A percentile compares a stretch with the other conserved stretches of the same genome.
These are phyloP conservation scores for Rhizophagus clarus DNA, from an alignment of 192 early-diverging fungal species.

Conservation along the genomic window DNA sequence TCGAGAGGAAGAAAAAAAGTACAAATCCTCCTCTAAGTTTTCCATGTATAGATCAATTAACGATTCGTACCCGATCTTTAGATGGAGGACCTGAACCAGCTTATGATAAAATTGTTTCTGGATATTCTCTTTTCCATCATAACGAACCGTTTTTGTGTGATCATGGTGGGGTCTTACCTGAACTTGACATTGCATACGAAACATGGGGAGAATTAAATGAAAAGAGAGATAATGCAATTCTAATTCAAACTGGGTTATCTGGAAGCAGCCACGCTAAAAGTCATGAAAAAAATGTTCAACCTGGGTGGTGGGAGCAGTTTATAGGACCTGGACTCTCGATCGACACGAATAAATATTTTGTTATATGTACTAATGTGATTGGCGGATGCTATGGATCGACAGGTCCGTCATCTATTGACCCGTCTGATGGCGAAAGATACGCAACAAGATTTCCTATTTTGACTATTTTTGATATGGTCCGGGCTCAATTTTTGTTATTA, in stretches of 20 bases:
- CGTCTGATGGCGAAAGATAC: conserved; percentile 73
- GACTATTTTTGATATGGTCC: conserved; percentile 95
- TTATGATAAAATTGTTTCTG: conserved; percentile 80
- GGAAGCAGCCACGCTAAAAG: conserved; percentile 91
- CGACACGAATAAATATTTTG: conserved; percentile 92
- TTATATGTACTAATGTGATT: conserved; percentile 95
- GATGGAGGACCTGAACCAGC: conserved; percentile 79
- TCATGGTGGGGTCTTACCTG: conserved; percentile 79
- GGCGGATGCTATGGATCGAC: conserved; percentile 98
- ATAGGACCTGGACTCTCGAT: conserved; percentile 89
- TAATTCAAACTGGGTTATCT: conserved; percentile 94
- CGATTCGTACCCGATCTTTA: conserved; percentile 60
- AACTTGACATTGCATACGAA: conserved; percentile 89
- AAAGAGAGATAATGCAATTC: conserved; percentile 79
- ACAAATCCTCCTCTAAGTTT: conserved; percentile 70
- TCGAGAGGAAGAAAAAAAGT: conserved; percentile 22
- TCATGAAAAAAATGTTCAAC: conserved; percentile 70
- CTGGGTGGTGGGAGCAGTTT: conserved; percentile 98
- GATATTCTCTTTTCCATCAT: conserved; percentile 70
- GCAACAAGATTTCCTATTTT: conserved; percentile 89
- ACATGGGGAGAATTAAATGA: conserved; percentile 93
- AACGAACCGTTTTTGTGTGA: conserved; percentile 70
- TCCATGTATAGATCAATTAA: conserved; percentile 73
- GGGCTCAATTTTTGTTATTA: conserved; percentile 87
- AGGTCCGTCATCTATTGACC: conserved; percentile 84